Evolutionary conservation across 2,329 filamentous ascomycete species (phyloP), one percentile per base, ranked within the genome.

Genomic region (Botrytis hyacinthi): DNA sequence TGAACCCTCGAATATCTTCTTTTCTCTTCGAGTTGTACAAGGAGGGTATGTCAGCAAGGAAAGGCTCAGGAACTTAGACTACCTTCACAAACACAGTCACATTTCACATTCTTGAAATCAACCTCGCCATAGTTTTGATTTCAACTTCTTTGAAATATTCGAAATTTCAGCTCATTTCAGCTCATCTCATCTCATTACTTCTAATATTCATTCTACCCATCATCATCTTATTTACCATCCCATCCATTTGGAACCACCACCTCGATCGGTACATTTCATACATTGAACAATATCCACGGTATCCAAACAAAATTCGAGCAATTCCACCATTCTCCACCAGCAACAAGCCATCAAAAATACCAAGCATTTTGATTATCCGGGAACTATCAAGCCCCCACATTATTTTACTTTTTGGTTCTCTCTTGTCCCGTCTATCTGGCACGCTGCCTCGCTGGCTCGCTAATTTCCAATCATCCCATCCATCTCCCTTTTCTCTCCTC

Each of bases 371-470:
- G 51, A 70, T 63, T 63, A 16, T 40, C 48, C 57, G 35, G 54
- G 42, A 62, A 63, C 51, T 71, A 46, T 63, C 48, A 29, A 46
- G n/a, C 26, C 57, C 57, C 69, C 69, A 71, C 69, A 37, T 63
- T 63, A 71, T 57, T 57, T 62, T 63, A 37, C 40, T n/a, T 48
- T 71, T 48, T 16, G 22, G 29, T 22, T n/a, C 37, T 51, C 4
- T 37, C 35, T 63, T 61, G 69, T 71, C 69, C 69, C 69, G 57
- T 48, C 69, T 46, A 61, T 63, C 69, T 71, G 69, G 69, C 40
- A 71, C 69, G 69, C 32, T 71, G 65, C 69, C 54, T 62, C 42
- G 68, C 54, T 70, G 68, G 40, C 68, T 70, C 68, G 69, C 69
- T 71, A 71, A 71, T 71, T 71, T 63, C 69, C 54, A 63, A 63